phyloP scores from a whole-genome alignment of 257 asterid genomes.

The Salvia rosmarinus region DNA sequence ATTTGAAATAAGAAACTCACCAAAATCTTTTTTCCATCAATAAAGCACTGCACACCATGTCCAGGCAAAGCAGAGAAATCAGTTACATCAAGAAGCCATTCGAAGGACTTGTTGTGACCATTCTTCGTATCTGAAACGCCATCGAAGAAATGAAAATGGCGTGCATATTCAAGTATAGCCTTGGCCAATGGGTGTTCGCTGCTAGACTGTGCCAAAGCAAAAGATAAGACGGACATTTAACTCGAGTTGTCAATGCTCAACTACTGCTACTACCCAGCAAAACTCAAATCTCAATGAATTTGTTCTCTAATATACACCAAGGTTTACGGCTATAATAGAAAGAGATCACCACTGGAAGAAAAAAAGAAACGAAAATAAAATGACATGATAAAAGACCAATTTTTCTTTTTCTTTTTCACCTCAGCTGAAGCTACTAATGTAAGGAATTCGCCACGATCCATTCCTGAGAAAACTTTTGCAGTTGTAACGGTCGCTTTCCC shows the following conservation, averaged over 20 bases:
- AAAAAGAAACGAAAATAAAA: no score
- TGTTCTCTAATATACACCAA: no score
- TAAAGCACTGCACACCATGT: slow-evolving; percentile 82
- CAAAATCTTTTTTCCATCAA: slow-evolving; percentile 70
- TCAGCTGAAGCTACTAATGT: slow-evolving; percentile 97
- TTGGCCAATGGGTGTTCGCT: slow-evolving; percentile 97
- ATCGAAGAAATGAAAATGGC: slow-evolving; percentile 94
- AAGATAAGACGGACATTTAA: no score
- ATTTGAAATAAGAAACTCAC: no score
- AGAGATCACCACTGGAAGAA: no score
- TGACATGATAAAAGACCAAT: no score
- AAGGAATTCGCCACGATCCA: slow-evolving; percentile 97
- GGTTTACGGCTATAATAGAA: no score
- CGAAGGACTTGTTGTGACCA: slow-evolving; percentile 58
- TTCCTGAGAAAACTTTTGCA: slow-evolving; percentile 75
- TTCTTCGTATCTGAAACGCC: slow-evolving; percentile 49
- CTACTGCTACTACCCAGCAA: no score
- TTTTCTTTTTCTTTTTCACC: no score
- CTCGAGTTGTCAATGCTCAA: no score
- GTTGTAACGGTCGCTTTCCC: slow-evolving; percentile 92
- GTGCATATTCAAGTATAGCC: slow-evolving; percentile 87
- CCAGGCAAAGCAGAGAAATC: slow-evolving; percentile 91
- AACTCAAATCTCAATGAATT: no score
- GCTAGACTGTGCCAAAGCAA: slow-evolving; percentile 69
- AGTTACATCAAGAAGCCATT: slow-evolving; percentile 82